These are phyloP conservation scores for Trichoderma sp. DNA, from an alignment of 2,329 filamentous ascomycete genomes.

Conservation along the genomic window DNA sequence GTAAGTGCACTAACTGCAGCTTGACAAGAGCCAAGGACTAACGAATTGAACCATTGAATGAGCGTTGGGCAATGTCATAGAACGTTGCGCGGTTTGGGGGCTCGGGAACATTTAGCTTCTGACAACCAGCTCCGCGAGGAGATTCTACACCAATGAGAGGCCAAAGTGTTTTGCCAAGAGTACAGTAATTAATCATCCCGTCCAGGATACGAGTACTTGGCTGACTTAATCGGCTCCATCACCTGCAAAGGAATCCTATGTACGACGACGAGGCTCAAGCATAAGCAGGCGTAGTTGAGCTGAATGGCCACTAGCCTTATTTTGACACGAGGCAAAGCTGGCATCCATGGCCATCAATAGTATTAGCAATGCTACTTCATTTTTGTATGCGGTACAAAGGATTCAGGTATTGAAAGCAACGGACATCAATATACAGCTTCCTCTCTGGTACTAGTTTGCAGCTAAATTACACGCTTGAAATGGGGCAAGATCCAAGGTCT, in stretches of 20 bases:
- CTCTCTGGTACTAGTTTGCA: not conserved
- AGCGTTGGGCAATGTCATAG: not conserved
- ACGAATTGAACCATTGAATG: not conserved
- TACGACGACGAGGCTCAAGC: not conserved
- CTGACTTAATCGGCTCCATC: not conserved
- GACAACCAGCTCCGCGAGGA: not conserved
- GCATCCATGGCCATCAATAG: not conserved
- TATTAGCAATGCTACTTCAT: not conserved
- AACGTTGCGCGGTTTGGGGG: not conserved
- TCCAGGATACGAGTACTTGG: not conserved
- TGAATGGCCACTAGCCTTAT: not conserved
- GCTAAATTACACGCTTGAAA: slow-evolving; percentile 15
- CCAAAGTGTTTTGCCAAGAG: not conserved
- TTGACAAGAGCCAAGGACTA: not conserved
- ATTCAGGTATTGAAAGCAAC: not conserved
- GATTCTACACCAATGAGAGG: slow-evolving; percentile 12
- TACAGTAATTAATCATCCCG: not conserved
- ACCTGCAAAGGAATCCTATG: not conserved
- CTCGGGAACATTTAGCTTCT: not conserved
- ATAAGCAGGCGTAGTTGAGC: not conserved
- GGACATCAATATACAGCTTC: not conserved
- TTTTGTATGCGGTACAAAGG: not conserved
- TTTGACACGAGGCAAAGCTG: not conserved
- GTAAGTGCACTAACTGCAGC: not conserved
- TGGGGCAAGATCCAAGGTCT: slow-evolving; percentile 25